A percentile compares a stretch with the other conserved stretches of the same genome.
phyloP scores from a whole-genome alignment of 768 basidiomycete genomes.

The Russula brevipes region DNA sequence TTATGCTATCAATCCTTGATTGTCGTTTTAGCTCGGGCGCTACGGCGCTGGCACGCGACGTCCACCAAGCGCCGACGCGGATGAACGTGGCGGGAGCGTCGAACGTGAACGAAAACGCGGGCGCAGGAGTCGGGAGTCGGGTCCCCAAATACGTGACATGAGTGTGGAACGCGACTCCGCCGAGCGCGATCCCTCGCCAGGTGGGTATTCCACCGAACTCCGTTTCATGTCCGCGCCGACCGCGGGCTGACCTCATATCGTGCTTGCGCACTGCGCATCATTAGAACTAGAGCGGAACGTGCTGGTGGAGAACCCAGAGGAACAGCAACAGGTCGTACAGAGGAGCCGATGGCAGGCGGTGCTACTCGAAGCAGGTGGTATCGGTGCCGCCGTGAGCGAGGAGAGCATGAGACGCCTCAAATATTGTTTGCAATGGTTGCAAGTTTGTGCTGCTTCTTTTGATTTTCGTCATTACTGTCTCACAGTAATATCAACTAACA shows the following conservation, averaged over 20 bases:
- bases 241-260: background rate
- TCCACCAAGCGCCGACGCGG: constrained; percentile 10
- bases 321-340: constrained; percentile 52
- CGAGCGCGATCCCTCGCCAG: constrained; percentile 14
- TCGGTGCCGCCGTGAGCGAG: constrained; percentile 84
- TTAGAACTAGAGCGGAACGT: constrained; percentile 7
- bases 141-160: constrained; percentile 23
- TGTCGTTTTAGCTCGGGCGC: constrained; percentile 20
- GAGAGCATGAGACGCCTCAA: constrained; percentile 83
- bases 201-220: background rate
- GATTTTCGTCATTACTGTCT: background rate
- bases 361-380: constrained; percentile 78
- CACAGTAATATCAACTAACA: constrained; percentile 29
- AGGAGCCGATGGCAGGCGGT: constrained; percentile 85
- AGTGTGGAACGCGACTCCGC: constrained; percentile 14
- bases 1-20: constrained; percentile 3
- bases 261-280: background rate
- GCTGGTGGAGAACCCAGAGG: constrained; percentile 26
- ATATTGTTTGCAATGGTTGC: constrained; percentile 85
- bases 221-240: background rate
- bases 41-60: constrained; percentile 10
- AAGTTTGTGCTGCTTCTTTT: constrained; percentile 44
- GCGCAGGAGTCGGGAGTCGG: constrained; percentile 12
- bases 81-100: constrained; percentile 13
- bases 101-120: constrained; percentile 16